Evolutionary conservation across 495 filamentous ascomycete species (phyloP), one percentile per base, ranked within the genome.

Genomic region (Penicilliopsis zonata): DNA sequence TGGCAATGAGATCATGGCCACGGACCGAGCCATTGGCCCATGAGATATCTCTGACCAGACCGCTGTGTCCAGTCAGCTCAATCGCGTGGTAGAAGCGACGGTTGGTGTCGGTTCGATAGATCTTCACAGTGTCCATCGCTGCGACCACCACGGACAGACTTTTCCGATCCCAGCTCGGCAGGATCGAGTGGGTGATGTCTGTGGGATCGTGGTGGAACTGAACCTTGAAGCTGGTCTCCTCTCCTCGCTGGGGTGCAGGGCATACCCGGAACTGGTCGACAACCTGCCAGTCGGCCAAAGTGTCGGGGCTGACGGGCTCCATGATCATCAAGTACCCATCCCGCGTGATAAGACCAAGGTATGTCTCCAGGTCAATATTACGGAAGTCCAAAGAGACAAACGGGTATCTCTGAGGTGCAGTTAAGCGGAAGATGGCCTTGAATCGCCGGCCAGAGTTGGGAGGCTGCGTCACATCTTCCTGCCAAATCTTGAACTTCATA

Each of bases 1-100:
- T 92, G 4, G 90, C 92, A 41, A 96, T 69, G 33, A 94, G 64
- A 49, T 99, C 88, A 46, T 80, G 86, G 1, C 86, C 86, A 18
- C 86, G 56, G 23, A 82, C 78, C 42, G 84, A 86, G 10, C 85
- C 85, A 31, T 81, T 80, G 5, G 90, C 86, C 90, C 90, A 99
- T 5, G 83, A 76, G 3, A 95, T 77, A 46, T 94, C 87, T 32
- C 87, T 67, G n/a, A 99, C 80, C 24, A 96, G 60, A 0, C 76
- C 74, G 2, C 67, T 56, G 43, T 93, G 80, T 0, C 72, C 73
- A 10, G 44, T 55, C 16, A 96, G 59, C 45, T 85, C 80, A 17
- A 80, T 73, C 4, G 84, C 84, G 8, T 79, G 67, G 41, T 88
- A 90, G 46, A 96, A 86, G 6, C 55, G 59, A 6, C 71, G 65